A percentile compares a stretch with the other conserved stretches of the same genome.
These are phyloP conservation scores for Vachellia collinsii DNA, from an alignment of 306 rosid species.

Conservation along the genomic window DNA sequence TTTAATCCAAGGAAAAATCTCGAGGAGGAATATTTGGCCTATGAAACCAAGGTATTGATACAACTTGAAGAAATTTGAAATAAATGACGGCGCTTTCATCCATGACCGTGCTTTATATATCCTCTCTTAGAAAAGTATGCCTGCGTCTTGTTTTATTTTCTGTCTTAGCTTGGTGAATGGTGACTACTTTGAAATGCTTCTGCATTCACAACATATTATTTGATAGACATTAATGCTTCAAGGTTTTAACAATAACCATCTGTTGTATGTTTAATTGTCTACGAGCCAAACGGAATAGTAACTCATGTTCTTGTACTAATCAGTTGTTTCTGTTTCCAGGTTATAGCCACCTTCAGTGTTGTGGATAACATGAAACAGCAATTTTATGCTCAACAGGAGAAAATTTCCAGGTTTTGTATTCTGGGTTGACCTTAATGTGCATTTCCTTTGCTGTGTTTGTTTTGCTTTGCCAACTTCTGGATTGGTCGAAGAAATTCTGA, in stretches of 20 bases:
- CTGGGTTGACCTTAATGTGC: neutral
- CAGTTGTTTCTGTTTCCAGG: constrained; percentile 57
- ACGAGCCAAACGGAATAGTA: neutral
- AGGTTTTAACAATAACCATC: constrained; percentile 6
- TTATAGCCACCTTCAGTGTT: constrained; percentile 92
- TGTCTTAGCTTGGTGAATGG: constrained; percentile 12
- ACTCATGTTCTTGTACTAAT: constrained; percentile 14
- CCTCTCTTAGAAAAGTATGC: constrained; percentile 17
- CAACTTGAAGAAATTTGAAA: constrained; percentile 17
- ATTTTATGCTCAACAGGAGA: constrained; percentile 67
- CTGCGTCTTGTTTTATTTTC: constrained; percentile 25
- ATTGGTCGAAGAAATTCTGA: constrained; percentile 27
- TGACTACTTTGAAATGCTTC: constrained; percentile 26
- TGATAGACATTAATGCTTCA: constrained; percentile 6
- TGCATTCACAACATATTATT: neutral
- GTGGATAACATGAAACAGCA: constrained; percentile 95
- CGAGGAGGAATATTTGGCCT: constrained; percentile 88
- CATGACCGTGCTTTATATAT: constrained; percentile 1
- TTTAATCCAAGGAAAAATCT: constrained; percentile 80
- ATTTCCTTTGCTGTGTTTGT: constrained; percentile 21
- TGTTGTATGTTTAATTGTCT: constrained; percentile 29
- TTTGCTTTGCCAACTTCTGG: constrained; percentile 15
- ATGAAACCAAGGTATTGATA: constrained; percentile 78
- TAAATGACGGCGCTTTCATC: constrained; percentile 22
- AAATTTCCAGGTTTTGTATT: constrained; percentile 63